Conservation (phyloP, 2,329 filamentous ascomycete species). For the Ceratocystis papillata region DNA sequence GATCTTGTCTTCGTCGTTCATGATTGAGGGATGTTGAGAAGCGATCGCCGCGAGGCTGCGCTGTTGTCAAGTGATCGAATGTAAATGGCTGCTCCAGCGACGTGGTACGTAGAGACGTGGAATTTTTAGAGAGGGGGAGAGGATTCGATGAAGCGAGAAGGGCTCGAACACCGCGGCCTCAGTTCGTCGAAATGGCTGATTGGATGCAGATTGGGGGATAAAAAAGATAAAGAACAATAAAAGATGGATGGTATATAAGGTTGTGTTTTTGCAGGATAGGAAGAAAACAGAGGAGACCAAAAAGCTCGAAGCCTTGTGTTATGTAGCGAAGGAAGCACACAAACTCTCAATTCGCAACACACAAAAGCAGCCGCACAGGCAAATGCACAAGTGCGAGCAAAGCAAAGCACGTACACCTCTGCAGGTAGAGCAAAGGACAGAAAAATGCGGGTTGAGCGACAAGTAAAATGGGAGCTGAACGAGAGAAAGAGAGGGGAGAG, state of each 20-base stretch:
- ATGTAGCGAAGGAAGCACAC: slow-evolving; percentile 4
- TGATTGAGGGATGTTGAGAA: slow-evolving; percentile 33
- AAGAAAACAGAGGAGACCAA: background rate
- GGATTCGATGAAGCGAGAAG: slow-evolving; percentile 1
- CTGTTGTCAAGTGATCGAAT: background rate
- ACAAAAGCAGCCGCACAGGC: background rate
- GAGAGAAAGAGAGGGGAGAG: background rate
- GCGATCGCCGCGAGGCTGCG: slow-evolving; percentile 5
- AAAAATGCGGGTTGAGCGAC: background rate
- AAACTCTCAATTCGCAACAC: slow-evolving; percentile 4
- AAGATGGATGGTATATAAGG: slow-evolving; percentile 1
- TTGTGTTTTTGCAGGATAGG: background rate
- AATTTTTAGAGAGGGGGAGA: background rate
- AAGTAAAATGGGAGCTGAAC: background rate
- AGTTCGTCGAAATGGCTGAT: background rate
- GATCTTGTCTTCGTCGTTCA: slow-evolving; percentile 55
- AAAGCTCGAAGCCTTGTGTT: slow-evolving; percentile 1
- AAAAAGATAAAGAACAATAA: slow-evolving; percentile 4
- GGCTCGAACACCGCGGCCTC: background rate
- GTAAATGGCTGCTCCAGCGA: background rate
- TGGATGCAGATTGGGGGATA: background rate
- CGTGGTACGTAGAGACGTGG: background rate
- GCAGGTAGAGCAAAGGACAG: slow-evolving; percentile 4
- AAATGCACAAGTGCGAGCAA: background rate
- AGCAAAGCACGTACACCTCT: background rate